A percentile compares a stretch with the other conserved stretches of the same genome.
Conservation (phyloP, 2,329 filamentous ascomycete genomes). For the Fusarium miscanthi region DNA sequence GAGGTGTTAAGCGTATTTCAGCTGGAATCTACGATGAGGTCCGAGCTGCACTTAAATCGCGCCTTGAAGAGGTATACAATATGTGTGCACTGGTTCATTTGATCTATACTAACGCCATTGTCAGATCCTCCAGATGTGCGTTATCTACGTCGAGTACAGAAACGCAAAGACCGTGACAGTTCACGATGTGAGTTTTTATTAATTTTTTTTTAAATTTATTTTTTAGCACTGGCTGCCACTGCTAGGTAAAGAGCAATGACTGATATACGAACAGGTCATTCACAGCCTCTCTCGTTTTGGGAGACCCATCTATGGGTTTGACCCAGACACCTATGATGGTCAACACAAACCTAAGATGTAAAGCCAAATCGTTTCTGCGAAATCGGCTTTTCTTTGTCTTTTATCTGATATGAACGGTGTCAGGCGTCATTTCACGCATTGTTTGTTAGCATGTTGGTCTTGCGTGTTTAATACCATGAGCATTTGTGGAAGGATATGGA, state of each 20-base stretch:
- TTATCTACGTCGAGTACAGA: constrained; percentile 64
- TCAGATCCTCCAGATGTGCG: constrained; percentile 64
- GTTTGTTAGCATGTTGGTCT: constrained; percentile 2
- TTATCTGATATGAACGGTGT: background rate
- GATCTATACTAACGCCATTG: constrained; percentile 12
- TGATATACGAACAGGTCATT: constrained; percentile 60
- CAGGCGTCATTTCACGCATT: constrained; percentile 3
- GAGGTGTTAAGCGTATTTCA: constrained; percentile 81
- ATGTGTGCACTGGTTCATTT: background rate
- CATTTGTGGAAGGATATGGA: background rate
- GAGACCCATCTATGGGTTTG: constrained; percentile 68
- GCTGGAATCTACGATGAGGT: constrained; percentile 71
- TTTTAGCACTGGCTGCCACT: no score
- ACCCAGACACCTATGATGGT: constrained; percentile 52
- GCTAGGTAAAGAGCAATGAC: background rate
- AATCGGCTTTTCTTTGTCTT: background rate
- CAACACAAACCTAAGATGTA: constrained; percentile 1
- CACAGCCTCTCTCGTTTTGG: constrained; percentile 61
- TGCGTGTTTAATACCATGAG: constrained; percentile 4
- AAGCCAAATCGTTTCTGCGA: background rate
- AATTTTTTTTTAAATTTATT: no score
- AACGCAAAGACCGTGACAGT: constrained; percentile 71
- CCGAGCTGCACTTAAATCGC: constrained; percentile 61
- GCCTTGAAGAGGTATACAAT: constrained; percentile 59
- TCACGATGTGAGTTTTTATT: constrained; percentile 64